Base-by-base conservation (phyloP, 495 filamentous ascomycete species). In the Tetracladium marchalianum region DNA sequence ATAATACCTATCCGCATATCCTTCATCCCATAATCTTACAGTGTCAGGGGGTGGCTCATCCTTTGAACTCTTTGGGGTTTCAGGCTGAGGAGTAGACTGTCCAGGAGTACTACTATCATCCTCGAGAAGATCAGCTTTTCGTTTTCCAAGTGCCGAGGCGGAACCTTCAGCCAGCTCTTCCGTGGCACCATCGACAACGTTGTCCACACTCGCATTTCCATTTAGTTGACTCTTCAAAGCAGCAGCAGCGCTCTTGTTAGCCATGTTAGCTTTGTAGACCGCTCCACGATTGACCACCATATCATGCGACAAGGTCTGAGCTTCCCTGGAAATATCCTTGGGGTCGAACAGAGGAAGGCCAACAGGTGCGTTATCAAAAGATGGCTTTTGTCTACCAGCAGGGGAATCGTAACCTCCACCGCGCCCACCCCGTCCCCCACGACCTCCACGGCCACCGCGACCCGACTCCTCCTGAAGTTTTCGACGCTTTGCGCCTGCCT, bases 1-100 rank as follows among this genome's bases (percentile, higher is more conserved):
- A 61, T 99, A 99, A 63, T 99, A 99, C 33, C 92, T 73, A 59
- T 95, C 90, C 31, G 82, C 82, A 66, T 97, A 99, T 31, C 92
- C 92, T 45, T 85, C 76, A 57, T 97, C 93, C 93, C 92, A 99
- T 11, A 99, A 71, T 41, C 83, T 77, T 42, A 99, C 88, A 11
- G 77, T 86, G 55, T 99, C 92, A 41, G 73, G 71, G 1, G 83
- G 73, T 35, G 71, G 66, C 31, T 83, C 84, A 44, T 82, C 80
- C 22, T 63, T 54, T 5, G 70, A 61, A 7, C 65, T 68, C 4
- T 63, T 57, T 15, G 73, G 71, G 24, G 73, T 66, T 22, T 60
- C 64, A 2, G 70, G 58, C 12, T 71, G 67, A 0, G 72, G 67
- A 10, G 66, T 72, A 46, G 70, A 74, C 35, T 72, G 70, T 43